Conservation (phyloP, 371 early-diverging fungal genomes). For the Zychaea mexicana region DNA sequence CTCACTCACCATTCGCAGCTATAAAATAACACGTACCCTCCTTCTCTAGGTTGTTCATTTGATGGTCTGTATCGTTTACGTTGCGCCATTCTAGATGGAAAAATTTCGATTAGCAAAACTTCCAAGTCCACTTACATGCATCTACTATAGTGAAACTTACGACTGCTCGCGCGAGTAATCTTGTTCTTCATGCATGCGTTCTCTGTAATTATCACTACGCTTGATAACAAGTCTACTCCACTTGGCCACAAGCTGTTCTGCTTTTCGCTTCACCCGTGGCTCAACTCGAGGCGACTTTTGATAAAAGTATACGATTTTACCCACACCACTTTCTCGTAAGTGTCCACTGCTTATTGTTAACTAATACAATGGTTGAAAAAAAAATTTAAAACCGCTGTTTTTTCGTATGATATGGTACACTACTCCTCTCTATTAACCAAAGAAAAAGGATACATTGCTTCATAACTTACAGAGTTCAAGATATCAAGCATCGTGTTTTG, state of each 20-base stretch:
- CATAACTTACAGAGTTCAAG: slow-evolving; percentile 60
- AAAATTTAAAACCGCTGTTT: neutral
- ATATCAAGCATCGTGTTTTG: slow-evolving; percentile 83
- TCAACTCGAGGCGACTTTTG: slow-evolving; percentile 86
- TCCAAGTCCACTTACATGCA: neutral
- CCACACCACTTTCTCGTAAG: slow-evolving; percentile 87
- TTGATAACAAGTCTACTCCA: slow-evolving; percentile 90
- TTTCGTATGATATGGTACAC: too few relatives aligned
- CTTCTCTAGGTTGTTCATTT: slow-evolving; percentile 21
- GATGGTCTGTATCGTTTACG: slow-evolving; percentile 38
- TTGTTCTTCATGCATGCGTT: slow-evolving; percentile 47
- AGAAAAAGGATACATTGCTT: neutral
- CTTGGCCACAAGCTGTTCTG: slow-evolving; percentile 81
- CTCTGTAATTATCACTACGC: slow-evolving; percentile 78
- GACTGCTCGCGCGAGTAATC: slow-evolving; percentile 44
- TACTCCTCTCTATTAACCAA: too few relatives aligned
- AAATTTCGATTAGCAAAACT: neutral
- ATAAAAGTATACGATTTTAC: slow-evolving; percentile 95
- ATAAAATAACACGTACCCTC: too few relatives aligned
- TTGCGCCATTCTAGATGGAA: slow-evolving; percentile 20
- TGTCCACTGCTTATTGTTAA: slow-evolving; percentile 87
- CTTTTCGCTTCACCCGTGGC: slow-evolving; percentile 73
- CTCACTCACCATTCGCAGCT: too few relatives aligned
- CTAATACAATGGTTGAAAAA: slow-evolving; percentile 35
- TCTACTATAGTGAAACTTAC: slow-evolving; percentile 22